Percentiles rank a stretch among this genome's conserved stretches.
Conservation (phyloP, 495 filamentous ascomycete genomes). For the Talaromyces proteolyticus region DNA sequence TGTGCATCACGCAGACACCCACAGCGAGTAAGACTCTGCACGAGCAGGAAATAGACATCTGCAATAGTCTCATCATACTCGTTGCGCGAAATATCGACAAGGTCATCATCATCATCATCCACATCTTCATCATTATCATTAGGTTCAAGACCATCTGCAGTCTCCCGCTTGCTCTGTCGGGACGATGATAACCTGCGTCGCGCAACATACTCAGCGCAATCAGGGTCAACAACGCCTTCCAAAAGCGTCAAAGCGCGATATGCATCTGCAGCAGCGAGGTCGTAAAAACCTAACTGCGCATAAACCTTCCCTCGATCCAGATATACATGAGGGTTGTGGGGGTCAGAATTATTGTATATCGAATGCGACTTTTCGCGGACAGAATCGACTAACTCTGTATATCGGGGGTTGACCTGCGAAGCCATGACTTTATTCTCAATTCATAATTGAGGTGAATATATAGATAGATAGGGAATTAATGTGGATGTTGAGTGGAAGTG, state of each 20-base stretch:
- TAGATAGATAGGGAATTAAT: slow-evolving; percentile 9
- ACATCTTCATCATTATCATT: slow-evolving; percentile 19
- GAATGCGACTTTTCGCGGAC: too few species aligned
- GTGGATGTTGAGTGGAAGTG: background rate
- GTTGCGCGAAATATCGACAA: slow-evolving; percentile 28
- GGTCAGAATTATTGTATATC: slow-evolving; percentile 40
- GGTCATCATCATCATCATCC: slow-evolving; percentile 28
- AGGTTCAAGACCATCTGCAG: slow-evolving; percentile 10
- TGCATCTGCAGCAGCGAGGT: slow-evolving; percentile 83
- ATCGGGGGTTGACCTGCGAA: background rate
- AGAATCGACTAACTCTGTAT: too few species aligned
- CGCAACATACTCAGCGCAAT: slow-evolving; percentile 39
- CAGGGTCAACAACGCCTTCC: slow-evolving; percentile 68
- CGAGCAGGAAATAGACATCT: slow-evolving; percentile 34
- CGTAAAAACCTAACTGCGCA: slow-evolving; percentile 73
- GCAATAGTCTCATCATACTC: slow-evolving; percentile 36
- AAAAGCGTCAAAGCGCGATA: slow-evolving; percentile 82
- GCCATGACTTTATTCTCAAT: background rate
- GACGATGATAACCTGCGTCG: slow-evolving; percentile 19
- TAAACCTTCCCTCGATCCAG: slow-evolving; percentile 66
- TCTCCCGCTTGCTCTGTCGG: too few species aligned
- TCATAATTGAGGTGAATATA: background rate
- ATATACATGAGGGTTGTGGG: slow-evolving; percentile 76
- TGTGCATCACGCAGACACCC: slow-evolving; percentile 67
- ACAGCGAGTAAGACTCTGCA: slow-evolving; percentile 56